Conservation (phyloP, 352 stramenopile species). For the Pythium oligandrum region DNA sequence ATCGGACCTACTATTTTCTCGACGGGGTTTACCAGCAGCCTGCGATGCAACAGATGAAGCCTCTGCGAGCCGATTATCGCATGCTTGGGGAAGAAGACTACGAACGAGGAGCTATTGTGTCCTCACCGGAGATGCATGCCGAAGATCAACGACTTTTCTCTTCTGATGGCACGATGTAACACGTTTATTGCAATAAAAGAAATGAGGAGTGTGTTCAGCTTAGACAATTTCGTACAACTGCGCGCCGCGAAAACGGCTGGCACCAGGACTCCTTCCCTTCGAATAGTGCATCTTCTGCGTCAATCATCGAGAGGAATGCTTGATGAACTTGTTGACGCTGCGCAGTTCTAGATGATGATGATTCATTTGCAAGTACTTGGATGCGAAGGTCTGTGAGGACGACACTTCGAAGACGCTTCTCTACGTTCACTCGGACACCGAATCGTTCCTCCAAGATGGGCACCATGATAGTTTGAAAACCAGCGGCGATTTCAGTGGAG, state of each 20-base stretch:
- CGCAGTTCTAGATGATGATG: conserved; percentile 19
- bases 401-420: conserved; percentile 52
- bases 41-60: conserved; percentile 47
- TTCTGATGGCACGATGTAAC: conserved; percentile 7
- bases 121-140: conserved; percentile 29
- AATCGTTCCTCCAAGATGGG: conserved; percentile 55
- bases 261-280: conserved; percentile 26
- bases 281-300: conserved; percentile 34
- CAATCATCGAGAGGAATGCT: conserved; percentile 46
- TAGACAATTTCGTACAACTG: too few relatives aligned
- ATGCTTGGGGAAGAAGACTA: conserved; percentile 37
- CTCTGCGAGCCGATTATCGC: conserved; percentile 54
- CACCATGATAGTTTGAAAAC: conserved; percentile 56
- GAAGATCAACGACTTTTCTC: conserved; percentile 53
- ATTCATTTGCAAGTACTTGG: conserved; percentile 23
- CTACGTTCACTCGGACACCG: conserved; percentile 47
- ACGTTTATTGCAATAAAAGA: neutral
- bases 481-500: conserved; percentile 51
- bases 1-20: conserved; percentile 48
- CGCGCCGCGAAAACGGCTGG: too few relatives aligned
- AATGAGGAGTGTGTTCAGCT: neutral
- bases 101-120: conserved; percentile 25
- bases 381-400: conserved; percentile 62
- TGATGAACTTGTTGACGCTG: conserved; percentile 45
- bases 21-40: conserved; percentile 69